These are phyloP conservation scores for Begonia masoniana DNA, from an alignment of 306 rosid genomes.

Conservation along the genomic window DNA sequence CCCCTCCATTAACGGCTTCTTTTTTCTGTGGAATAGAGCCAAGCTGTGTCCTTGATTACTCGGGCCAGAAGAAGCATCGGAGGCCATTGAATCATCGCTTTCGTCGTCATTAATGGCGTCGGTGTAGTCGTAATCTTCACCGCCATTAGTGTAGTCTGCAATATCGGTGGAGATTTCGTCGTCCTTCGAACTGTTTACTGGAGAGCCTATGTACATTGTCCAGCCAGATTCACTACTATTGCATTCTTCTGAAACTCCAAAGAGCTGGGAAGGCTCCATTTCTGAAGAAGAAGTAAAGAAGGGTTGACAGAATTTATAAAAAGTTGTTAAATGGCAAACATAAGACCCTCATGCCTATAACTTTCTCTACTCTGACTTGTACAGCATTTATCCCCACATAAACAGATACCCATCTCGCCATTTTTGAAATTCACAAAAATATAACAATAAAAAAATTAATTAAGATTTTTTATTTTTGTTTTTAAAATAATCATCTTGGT, in stretches of 20 bases:
- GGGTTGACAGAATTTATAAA: not conserved
- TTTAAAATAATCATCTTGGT: too few species aligned
- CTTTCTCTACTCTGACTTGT: not conserved
- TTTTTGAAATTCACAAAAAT: not conserved
- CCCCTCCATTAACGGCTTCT: constrained; percentile 17
- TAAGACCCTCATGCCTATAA: not conserved
- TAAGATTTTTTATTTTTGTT: too few species aligned
- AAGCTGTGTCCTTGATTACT: constrained; percentile 19
- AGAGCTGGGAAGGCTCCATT: constrained; percentile 51
- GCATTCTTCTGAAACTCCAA: constrained; percentile 65
- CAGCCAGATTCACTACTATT: constrained; percentile 96
- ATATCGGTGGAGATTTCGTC: constrained; percentile 4
- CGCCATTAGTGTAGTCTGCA: constrained; percentile 2
- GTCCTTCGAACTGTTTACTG: constrained; percentile 19
- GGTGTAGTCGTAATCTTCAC: constrained; percentile 3
- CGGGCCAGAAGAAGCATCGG: constrained; percentile 97
- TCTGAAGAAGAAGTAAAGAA: constrained; percentile 1
- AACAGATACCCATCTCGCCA: constrained; percentile 10
- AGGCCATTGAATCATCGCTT: constrained; percentile 89
- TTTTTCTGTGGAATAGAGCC: constrained; percentile 16
- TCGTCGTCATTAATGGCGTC: constrained; percentile 24
- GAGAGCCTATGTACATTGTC: constrained; percentile 95
- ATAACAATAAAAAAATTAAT: too few species aligned
- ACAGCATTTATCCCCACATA: constrained; percentile 6
- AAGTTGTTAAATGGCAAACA: not conserved